Percentiles rank a stretch among this genome's conserved stretches.
Conservation (phyloP, 164 flowering plant species). For the Warburgia ugandensis region DNA sequence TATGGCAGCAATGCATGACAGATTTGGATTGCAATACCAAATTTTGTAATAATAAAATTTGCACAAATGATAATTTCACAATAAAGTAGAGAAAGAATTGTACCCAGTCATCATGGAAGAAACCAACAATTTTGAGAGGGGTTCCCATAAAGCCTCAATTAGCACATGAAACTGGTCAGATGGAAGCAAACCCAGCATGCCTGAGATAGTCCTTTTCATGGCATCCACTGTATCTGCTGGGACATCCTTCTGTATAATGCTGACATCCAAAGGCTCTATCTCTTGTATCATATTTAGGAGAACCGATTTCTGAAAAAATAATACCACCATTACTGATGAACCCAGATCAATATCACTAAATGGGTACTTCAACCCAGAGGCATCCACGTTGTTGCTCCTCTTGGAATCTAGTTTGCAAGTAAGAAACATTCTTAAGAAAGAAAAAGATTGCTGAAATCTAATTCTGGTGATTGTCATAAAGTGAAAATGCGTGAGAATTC, state of each 20-base stretch:
- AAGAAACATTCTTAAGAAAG: no score
- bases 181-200: slow-evolving; percentile 86
- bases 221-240: slow-evolving; percentile 75
- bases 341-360: no score
- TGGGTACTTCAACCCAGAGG: no score
- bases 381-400: no score
- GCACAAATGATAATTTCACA: background rate
- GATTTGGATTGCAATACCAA: background rate
- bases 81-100: slow-evolving; percentile 7
- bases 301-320: slow-evolving; percentile 44
- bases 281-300: slow-evolving; percentile 58
- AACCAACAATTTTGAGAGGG: slow-evolving; percentile 67
- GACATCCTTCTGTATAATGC: slow-evolving; percentile 76
- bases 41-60: background rate
- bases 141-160: slow-evolving; percentile 81
- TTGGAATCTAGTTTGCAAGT: no score
- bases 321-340: no score
- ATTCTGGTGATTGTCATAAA: no score
- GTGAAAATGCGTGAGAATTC: no score
- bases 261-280: slow-evolving; percentile 80
- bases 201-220: slow-evolving; percentile 84
- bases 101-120: slow-evolving; percentile 97
- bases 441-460: no score
- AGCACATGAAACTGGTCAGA: slow-evolving; percentile 71
- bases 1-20: no score